Evolutionary conservation across 257 asterid genomes (phyloP).

Genomic region (Solanum chmielewskii): DNA sequence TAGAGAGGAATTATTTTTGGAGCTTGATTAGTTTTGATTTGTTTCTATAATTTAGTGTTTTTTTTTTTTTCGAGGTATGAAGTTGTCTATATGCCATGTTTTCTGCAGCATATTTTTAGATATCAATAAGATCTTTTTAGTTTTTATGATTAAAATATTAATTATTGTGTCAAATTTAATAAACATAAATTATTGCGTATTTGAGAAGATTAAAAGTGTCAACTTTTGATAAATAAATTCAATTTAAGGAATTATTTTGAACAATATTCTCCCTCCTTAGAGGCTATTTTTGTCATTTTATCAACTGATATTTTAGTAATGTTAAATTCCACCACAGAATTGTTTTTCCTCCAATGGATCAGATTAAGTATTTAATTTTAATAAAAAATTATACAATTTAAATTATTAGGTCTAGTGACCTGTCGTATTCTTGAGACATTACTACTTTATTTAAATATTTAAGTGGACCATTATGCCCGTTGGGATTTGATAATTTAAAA

Average conservation of each 20-base stretch:
- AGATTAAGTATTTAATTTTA: not conserved
- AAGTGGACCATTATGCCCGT: not conserved
- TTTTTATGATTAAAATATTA: not conserved
- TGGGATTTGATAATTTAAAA: not conserved
- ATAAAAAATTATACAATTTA: not conserved
- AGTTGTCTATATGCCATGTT: not conserved
- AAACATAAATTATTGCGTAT: not conserved
- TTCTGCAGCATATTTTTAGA: not conserved
- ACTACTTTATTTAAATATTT: not conserved
- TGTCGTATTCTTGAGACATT: conserved; percentile 17
- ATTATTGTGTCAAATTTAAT: not conserved
- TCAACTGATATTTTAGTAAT: not conserved
- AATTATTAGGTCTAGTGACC: conserved; percentile 27
- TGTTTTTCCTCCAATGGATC: not conserved
- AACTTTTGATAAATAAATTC: not conserved
- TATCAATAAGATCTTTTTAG: not conserved
- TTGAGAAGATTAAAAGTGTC: not conserved
- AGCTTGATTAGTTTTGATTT: not conserved
- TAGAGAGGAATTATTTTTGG: not conserved
- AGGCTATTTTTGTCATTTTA: not conserved
- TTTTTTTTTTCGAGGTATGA: not conserved
- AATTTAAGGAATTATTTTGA: not conserved
- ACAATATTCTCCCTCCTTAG: not conserved
- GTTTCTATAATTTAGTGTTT: not conserved
- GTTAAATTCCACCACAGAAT: not conserved